Conservation (phyloP, 2,329 filamentous ascomycete species). For the Corynespora cassiicola region DNA sequence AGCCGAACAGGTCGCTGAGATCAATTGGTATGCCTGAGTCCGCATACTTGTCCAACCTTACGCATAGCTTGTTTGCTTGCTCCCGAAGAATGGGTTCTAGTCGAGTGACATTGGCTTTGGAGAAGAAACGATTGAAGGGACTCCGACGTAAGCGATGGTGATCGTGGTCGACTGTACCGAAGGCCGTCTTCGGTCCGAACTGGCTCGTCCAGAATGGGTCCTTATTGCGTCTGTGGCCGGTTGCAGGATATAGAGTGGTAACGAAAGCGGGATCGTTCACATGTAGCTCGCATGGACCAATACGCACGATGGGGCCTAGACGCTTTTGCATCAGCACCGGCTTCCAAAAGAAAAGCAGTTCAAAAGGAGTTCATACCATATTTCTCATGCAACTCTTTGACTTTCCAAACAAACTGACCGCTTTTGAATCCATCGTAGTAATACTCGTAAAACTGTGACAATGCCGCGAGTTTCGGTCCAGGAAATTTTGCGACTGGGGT, state of each 20-base stretch:
- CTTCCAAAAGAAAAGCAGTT: neutral
- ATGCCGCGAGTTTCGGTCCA: conserved; percentile 15
- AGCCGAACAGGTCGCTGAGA: conserved; percentile 3
- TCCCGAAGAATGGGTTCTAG: conserved; percentile 21
- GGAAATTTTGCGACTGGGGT: conserved; percentile 12
- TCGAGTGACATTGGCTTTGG: conserved; percentile 20
- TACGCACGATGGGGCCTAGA: conserved; percentile 17
- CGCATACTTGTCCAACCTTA: conserved; percentile 4
- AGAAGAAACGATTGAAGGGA: conserved; percentile 29
- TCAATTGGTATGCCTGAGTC: conserved; percentile 1
- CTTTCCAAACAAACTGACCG: too few relatives aligned
- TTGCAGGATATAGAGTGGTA: too few relatives aligned
- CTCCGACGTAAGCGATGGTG: conserved; percentile 22
- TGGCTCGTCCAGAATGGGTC: neutral
- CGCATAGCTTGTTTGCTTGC: conserved; percentile 1
- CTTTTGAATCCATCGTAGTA: too few relatives aligned
- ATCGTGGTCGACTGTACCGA: conserved; percentile 23
- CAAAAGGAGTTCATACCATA: conserved; percentile 1
- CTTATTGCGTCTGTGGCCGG: conserved; percentile 3
- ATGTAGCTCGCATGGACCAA: conserved; percentile 15
- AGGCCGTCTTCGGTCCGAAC: conserved; percentile 14
- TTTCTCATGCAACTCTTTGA: too few relatives aligned
- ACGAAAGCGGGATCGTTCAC: conserved; percentile 8
- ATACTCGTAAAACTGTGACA: too few relatives aligned
- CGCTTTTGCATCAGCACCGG: neutral